phyloP scores from a whole-genome alignment of 495 filamentous ascomycete genomes.

The Rhypophila decipiens region DNA sequence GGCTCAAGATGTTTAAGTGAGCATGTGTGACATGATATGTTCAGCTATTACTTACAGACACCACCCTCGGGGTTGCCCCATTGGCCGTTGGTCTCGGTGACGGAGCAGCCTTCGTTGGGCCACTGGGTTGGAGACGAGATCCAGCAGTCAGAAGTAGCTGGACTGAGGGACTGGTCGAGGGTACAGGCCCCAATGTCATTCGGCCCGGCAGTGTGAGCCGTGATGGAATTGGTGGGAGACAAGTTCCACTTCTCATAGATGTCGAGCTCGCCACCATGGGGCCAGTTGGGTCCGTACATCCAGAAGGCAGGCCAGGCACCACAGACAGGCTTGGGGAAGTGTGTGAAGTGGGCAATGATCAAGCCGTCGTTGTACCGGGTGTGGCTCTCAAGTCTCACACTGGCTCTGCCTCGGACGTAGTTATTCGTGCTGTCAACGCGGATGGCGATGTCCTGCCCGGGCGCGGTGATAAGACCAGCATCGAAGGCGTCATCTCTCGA shows the following conservation, averaged over 20 bases:
- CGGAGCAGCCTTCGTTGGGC: slow-evolving; percentile 28
- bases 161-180: slow-evolving; percentile 37
- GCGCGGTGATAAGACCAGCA: slow-evolving; percentile 48
- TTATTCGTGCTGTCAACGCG: slow-evolving; percentile 32
- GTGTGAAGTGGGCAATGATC: slow-evolving; percentile 63
- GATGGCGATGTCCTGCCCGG: slow-evolving; percentile 39
- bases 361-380: slow-evolving; percentile 60
- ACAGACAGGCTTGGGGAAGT: slow-evolving; percentile 62
- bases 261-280: slow-evolving; percentile 75
- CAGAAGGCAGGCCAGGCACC: slow-evolving; percentile 59
- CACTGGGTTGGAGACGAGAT: slow-evolving; percentile 26
- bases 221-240: slow-evolving; percentile 56
- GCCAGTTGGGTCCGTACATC: slow-evolving; percentile 71
- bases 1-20: no score
- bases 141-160: slow-evolving; percentile 51
- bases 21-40: no score
- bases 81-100: slow-evolving; percentile 43
- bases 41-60: no score
- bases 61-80: slow-evolving; percentile 62
- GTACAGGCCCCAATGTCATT: slow-evolving; percentile 52
- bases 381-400: slow-evolving; percentile 62
- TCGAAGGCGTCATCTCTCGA: slow-evolving; percentile 43
- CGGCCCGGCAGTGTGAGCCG: slow-evolving; percentile 64
- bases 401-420: slow-evolving; percentile 48
- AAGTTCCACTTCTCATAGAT: slow-evolving; percentile 81